phyloP scores from a whole-genome alignment of 2,329 filamentous ascomycete genomes.

The Hymenoscyphus albidus region DNA sequence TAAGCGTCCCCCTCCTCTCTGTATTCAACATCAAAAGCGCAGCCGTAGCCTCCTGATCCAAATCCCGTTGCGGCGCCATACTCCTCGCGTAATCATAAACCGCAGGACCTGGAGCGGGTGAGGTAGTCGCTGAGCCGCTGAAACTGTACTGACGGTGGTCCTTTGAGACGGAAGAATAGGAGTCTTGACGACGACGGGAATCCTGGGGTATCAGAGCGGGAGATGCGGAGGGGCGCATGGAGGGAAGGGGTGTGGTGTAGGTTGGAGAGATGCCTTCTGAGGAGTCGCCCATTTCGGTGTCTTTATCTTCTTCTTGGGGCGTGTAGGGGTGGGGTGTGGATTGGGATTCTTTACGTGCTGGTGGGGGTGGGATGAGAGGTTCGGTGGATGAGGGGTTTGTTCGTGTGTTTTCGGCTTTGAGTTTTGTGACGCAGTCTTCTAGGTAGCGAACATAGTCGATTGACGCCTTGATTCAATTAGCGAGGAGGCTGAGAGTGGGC shows the following conservation, averaged over 20 bases:
- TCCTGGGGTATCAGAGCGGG: constrained; percentile 49
- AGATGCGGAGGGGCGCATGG: constrained; percentile 47
- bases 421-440: constrained; percentile 77
- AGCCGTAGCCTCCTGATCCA: constrained; percentile 64
- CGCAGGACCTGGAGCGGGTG: constrained; percentile 55
- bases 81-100: constrained; percentile 42
- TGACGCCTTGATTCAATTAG: constrained; percentile 61
- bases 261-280: constrained; percentile 46
- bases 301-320: constrained; percentile 43
- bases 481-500: background rate
- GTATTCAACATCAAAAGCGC: constrained; percentile 84
- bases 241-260: constrained; percentile 34
- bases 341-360: constrained; percentile 23
- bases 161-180: constrained; percentile 47
- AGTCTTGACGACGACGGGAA: constrained; percentile 44
- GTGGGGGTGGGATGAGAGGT: constrained; percentile 24
- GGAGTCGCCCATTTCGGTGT: constrained; percentile 60
- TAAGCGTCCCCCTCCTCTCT: constrained; percentile 50
- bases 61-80: constrained; percentile 52
- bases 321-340: constrained; percentile 40
- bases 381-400: constrained; percentile 24
- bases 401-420: constrained; percentile 55
- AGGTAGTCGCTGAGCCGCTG: constrained; percentile 47
- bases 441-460: constrained; percentile 96
- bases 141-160: constrained; percentile 50